Evolutionary conservation across 2,329 filamentous ascomycete species (phyloP), one percentile per base, ranked within the genome.

Genomic region (Botrytis pseudocinerea): DNA sequence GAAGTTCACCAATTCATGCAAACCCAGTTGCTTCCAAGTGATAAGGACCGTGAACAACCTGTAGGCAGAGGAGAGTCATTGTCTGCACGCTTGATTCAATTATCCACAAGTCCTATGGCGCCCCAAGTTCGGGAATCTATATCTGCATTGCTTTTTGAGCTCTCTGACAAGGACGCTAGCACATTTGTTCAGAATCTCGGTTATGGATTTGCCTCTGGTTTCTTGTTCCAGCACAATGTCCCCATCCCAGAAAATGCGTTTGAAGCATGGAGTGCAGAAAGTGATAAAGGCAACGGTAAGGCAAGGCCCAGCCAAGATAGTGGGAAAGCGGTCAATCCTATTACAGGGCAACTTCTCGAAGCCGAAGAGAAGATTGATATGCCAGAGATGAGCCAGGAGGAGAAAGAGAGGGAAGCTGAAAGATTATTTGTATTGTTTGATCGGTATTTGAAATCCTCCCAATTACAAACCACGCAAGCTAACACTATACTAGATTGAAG

Each of bases 201-300:
- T 0, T 99, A 97, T 80, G 96, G 96, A 0, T 97, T 93, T 79
- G 96, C 96, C 0, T 93, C 94, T 0, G 96, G 96, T 0, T 97
- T 96, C 80, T 84, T 99, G 25, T 91, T 95, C 83, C 91, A 92
- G 75, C 92, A 95, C 75, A 93, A 96, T 72, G 90, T 98, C 20
- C 87, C 91, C 0, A 85, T 97, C 35, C 93, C 94, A 0, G 86
- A 90, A 73, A 90, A 87, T 71, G 88, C 90, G 1, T 83, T 89
- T 16, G 87, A 91, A 77, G 85, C 86, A 10, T 86, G 84, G 78
- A 85, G 84, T 72, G 78, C 75, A 8, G 76, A 75, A 69, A 74
- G 70, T 10, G 42, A 20, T 22, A 42, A 72, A 6, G 73, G 73
- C 16, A 76, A 76, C 71, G 42, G 75, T 77, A 62, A 84, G 38